These are phyloP conservation scores for Candida sanyaensis DNA, from an alignment of 1,139 yeast genomes.

Conservation along the genomic window DNA sequence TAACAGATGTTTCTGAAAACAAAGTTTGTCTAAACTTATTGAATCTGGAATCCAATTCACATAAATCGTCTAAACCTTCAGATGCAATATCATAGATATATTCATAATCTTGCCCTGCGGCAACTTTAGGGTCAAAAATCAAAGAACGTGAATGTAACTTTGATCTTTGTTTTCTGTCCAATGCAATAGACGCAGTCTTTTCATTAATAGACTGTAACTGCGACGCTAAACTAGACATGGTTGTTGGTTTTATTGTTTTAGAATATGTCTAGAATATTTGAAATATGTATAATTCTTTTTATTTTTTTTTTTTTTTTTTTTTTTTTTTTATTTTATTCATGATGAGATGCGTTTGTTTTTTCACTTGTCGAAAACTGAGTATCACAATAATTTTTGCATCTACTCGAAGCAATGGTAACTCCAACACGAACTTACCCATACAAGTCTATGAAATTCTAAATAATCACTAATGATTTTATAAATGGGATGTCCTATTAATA, in stretches of 20 bases:
- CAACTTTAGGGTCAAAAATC: constrained; percentile 81
- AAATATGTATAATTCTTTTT: neutral
- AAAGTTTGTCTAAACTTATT: constrained; percentile 66
- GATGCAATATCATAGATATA: constrained; percentile 69
- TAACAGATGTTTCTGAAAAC: constrained; percentile 78
- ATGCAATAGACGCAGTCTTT: constrained; percentile 69
- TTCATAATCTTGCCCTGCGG: constrained; percentile 92
- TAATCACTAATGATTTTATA: too few species aligned
- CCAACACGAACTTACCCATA: too few species aligned
- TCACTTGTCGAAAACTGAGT: neutral
- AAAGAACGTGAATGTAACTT: constrained; percentile 87
- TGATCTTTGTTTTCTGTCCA: constrained; percentile 85
- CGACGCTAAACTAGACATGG: constrained; percentile 66
- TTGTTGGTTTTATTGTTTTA: neutral
- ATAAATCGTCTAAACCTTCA: constrained; percentile 77
- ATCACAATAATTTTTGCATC: too few species aligned
- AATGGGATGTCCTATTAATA: too few species aligned
- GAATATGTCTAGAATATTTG: neutral
- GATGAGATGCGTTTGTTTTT: constrained; percentile 12
- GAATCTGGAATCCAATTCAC: constrained; percentile 73
- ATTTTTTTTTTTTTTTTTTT: constrained; percentile 5
- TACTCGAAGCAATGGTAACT: too few species aligned
- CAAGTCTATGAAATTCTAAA: too few species aligned
- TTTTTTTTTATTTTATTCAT: neutral
- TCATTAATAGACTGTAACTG: constrained; percentile 78